phyloP scores from a whole-genome alignment of 345 rosid species.

The Moricandia moricandioides region DNA sequence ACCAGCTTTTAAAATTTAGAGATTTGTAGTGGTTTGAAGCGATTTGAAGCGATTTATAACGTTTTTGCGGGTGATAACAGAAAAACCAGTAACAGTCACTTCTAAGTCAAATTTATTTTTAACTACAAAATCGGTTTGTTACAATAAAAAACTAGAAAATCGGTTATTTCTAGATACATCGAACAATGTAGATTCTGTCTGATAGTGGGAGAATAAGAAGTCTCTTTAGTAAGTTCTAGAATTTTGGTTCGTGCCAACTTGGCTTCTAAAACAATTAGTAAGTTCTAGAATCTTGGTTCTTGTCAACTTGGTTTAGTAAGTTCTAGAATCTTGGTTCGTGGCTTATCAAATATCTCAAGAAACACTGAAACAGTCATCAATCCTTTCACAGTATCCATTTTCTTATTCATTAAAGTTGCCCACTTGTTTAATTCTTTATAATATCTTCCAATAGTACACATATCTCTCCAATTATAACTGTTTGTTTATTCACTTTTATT shows the following conservation, averaged over 20 bases:
- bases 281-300: constrained; percentile 22
- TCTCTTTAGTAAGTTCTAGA: constrained; percentile 30
- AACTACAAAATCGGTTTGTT: background rate
- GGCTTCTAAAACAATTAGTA: constrained; percentile 25
- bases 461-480: constrained; percentile 26
- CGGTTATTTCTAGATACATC: constrained; percentile 25
- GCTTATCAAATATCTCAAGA: background rate
- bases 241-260: constrained; percentile 11
- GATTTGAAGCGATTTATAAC: too few species aligned
- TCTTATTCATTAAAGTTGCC: constrained; percentile 24
- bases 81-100: too few species aligned
- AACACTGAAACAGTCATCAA: background rate
- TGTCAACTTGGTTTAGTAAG: constrained; percentile 25
- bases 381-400: constrained; percentile 1
- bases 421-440: constrained; percentile 26
- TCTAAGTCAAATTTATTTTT: too few species aligned
- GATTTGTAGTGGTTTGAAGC: too few species aligned
- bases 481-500: background rate
- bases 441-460: background rate
- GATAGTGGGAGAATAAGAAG: constrained; percentile 23
- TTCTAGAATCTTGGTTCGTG: constrained; percentile 26
- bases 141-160: background rate
- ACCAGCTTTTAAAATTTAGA: too few species aligned
- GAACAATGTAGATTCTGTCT: constrained; percentile 10
- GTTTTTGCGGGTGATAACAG: too few species aligned